phyloP scores from a whole-genome alignment of 1,139 yeast species.

The Debaryomyces sp. region DNA sequence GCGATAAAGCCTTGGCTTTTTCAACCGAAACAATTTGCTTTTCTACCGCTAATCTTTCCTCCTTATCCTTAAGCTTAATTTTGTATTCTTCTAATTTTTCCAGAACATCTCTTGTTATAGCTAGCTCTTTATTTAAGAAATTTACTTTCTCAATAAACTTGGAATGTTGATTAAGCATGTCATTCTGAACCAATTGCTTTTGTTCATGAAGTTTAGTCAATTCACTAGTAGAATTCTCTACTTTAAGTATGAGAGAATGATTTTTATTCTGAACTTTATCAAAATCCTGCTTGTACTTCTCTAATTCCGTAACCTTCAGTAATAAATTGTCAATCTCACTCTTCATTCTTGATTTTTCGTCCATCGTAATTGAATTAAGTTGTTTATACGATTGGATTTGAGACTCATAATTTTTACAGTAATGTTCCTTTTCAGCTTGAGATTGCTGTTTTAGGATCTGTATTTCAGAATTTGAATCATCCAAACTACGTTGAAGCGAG shows the following conservation, averaged over 20 bases:
- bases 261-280: background rate
- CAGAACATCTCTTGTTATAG: background rate
- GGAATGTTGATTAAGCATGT: background rate
- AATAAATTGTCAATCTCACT: background rate
- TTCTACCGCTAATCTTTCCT: background rate
- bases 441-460: background rate
- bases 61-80: background rate
- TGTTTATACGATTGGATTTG: conserved; percentile 3
- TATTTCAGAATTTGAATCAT: background rate
- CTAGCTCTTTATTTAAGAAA: background rate
- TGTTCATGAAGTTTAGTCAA: background rate
- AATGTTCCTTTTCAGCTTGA: background rate
- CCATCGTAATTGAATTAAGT: conserved; percentile 1
- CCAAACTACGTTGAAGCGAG: background rate
- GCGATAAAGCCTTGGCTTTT: background rate
- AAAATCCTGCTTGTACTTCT: background rate
- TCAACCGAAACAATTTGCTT: background rate
- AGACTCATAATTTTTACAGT: background rate
- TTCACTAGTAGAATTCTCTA: background rate
- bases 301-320: background rate
- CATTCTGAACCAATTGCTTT: background rate
- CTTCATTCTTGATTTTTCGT: conserved; percentile 5
- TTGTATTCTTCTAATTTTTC: background rate
- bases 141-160: background rate
- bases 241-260: background rate